Percentiles rank a stretch among this genome's conserved stretches.
phyloP scores from a whole-genome alignment of 2,329 filamentous ascomycete genomes.

The Emericellopsis cladophorae region DNA sequence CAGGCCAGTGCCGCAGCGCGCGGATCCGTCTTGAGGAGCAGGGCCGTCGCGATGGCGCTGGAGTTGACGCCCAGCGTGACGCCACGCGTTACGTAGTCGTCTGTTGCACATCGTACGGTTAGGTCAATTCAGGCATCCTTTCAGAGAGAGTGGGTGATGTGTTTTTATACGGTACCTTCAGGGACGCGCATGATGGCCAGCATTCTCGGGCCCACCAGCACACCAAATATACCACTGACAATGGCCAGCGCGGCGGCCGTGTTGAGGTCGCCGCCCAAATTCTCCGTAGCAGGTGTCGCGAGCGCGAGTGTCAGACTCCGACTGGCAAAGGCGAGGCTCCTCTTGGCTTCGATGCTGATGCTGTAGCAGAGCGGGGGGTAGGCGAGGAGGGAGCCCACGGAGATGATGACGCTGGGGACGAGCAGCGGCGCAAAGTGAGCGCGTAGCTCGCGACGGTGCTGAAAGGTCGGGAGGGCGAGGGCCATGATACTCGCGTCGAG shows the following conservation, averaged over 20 bases:
- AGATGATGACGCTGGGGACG: constrained; percentile 36
- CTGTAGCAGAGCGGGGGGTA: constrained; percentile 41
- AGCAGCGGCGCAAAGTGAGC: constrained; percentile 40
- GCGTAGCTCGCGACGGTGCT: constrained; percentile 42
- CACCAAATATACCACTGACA: constrained; percentile 45
- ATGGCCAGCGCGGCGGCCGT: constrained; percentile 44
- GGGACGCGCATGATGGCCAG: constrained; percentile 37
- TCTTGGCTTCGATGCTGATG: constrained; percentile 37
- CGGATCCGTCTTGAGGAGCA: constrained; percentile 42
- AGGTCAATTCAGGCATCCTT: neutral
- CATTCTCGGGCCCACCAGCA: constrained; percentile 37
- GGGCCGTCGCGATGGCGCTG: constrained; percentile 44
- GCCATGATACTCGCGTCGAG: constrained; percentile 47
- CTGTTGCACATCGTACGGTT: constrained; percentile 12
- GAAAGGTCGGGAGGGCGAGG: constrained; percentile 48
- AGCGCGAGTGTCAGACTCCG: constrained; percentile 46
- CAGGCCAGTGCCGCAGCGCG: constrained; percentile 46
- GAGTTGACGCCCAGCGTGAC: constrained; percentile 49
- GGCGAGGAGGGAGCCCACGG: constrained; percentile 39
- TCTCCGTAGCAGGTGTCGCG: constrained; percentile 41
- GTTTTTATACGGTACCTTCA: constrained; percentile 26
- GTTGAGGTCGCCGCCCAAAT: constrained; percentile 42
- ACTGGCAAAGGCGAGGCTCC: constrained; percentile 41
- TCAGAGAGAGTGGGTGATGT: neutral
- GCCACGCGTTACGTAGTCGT: constrained; percentile 51